These are phyloP conservation scores for Arthrobotrys sphaeroides DNA, from an alignment of 2,329 filamentous ascomycete species.

Conservation along the genomic window DNA sequence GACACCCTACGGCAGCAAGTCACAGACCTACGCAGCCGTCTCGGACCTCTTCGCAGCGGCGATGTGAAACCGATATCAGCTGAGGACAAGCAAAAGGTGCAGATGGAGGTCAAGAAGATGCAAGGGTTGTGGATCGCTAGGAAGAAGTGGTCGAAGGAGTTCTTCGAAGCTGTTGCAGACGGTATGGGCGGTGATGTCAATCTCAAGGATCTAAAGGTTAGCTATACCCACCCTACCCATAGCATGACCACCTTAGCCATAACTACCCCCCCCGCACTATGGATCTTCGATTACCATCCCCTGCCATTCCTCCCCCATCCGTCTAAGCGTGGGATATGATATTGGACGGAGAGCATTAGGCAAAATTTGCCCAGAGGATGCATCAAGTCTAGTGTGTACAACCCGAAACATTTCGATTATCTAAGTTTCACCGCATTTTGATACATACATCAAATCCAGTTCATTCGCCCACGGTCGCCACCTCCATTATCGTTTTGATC, in stretches of 20 bases:
- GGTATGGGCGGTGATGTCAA: conserved; percentile 54
- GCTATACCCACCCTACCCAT: conserved; percentile 7
- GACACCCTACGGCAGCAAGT: conserved; percentile 54
- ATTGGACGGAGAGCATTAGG: conserved; percentile 12
- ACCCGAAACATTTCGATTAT: conserved; percentile 52
- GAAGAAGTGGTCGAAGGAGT: conserved; percentile 57
- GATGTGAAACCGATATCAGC: conserved; percentile 55
- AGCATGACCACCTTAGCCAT: conserved; percentile 25
- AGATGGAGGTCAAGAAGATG: conserved; percentile 55
- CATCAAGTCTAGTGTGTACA: conserved; percentile 50
- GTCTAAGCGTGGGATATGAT: conserved; percentile 9
- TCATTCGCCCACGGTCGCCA: conserved; percentile 9
- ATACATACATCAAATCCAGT: conserved; percentile 7
- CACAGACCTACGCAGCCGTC: conserved; percentile 49
- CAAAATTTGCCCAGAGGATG: conserved; percentile 42
- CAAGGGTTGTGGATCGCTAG: conserved; percentile 54
- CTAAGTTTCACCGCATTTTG: conserved; percentile 43
- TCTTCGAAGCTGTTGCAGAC: conserved; percentile 55
- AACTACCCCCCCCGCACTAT: conserved; percentile 14
- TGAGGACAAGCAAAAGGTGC: conserved; percentile 55
- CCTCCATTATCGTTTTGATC: background rate
- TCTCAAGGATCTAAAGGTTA: conserved; percentile 53
- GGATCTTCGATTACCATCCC: conserved; percentile 16
- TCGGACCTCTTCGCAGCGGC: conserved; percentile 54
- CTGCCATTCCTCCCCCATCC: conserved; percentile 12